Conservation (phyloP, 495 filamentous ascomycete species). For the Penicillium paxilli region DNA sequence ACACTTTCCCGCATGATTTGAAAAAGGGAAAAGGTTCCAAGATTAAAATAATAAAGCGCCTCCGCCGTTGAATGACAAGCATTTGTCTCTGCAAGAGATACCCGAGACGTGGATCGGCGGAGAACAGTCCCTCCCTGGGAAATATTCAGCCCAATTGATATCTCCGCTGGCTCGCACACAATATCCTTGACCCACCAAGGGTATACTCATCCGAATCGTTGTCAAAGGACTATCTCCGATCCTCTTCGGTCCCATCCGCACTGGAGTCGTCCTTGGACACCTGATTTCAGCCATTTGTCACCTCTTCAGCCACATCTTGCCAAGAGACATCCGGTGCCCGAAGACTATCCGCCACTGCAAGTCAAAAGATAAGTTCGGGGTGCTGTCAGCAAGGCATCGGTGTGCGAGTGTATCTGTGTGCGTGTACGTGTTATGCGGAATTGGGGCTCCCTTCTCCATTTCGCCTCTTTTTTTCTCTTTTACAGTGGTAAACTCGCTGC, state of each 20-base stretch:
- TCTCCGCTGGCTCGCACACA: not conserved
- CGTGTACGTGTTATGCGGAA: not conserved
- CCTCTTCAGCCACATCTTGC: not conserved
- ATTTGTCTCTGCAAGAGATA: slow-evolving; percentile 1
- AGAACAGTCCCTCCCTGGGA: not conserved
- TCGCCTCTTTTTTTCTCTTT: not conserved
- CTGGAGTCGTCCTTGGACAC: not conserved
- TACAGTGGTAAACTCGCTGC: not conserved
- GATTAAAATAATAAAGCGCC: not conserved
- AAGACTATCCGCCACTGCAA: not conserved
- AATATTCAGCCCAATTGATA: not conserved
- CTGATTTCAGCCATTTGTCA: not conserved
- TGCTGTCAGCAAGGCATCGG: not conserved
- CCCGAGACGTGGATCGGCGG: not conserved
- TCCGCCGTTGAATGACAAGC: not conserved
- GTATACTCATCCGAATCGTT: not conserved
- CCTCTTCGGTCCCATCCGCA: slow-evolving; percentile 6
- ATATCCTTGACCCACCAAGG: not conserved
- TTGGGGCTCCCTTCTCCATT: not conserved
- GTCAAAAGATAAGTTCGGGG: not conserved
- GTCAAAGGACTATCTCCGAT: not conserved
- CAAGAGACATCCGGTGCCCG: not conserved
- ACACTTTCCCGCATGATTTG: not conserved
- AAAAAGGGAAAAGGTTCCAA: not conserved
- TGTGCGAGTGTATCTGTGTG: not conserved